Evolutionary conservation across 805 yeast species (phyloP).

Genomic region (Starmerella geochares): DNA sequence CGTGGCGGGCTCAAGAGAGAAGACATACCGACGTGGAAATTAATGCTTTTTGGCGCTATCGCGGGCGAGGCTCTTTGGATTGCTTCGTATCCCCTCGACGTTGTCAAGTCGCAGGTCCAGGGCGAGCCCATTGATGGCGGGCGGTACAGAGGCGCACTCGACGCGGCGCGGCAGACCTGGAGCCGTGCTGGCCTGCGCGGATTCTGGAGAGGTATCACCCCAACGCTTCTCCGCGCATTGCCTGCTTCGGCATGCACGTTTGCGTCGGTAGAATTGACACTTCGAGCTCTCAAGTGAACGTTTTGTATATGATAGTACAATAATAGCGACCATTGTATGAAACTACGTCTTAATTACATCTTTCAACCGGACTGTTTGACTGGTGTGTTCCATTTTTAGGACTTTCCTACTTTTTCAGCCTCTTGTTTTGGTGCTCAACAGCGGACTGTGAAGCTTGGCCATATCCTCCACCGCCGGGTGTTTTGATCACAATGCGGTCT

Average conservation of each 20-base stretch:
- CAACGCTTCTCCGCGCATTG: slow-evolving; percentile 49
- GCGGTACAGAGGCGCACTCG: slow-evolving; percentile 34
- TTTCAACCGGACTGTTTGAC: too few species aligned
- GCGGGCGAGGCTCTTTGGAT: slow-evolving; percentile 71
- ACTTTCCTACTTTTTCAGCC: neutral
- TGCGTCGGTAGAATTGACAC: slow-evolving; percentile 61
- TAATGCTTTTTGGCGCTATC: slow-evolving; percentile 48
- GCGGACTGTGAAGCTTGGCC: too few species aligned
- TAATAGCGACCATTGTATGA: too few species aligned
- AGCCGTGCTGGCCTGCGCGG: slow-evolving; percentile 39
- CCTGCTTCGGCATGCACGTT: slow-evolving; percentile 73
- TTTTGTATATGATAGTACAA: too few species aligned
- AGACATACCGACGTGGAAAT: slow-evolving; percentile 46
- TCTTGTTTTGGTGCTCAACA: neutral
- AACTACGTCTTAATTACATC: too few species aligned
- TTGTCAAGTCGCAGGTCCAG: slow-evolving; percentile 51
- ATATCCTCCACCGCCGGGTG: slow-evolving; percentile 86
- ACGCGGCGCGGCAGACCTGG: slow-evolving; percentile 40
- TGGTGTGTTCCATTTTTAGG: too few species aligned
- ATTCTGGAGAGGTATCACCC: slow-evolving; percentile 45
- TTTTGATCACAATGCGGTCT: slow-evolving; percentile 54
- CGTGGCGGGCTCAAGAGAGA: slow-evolving; percentile 31
- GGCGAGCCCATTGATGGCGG: slow-evolving; percentile 37
- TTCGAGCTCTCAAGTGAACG: slow-evolving; percentile 35
- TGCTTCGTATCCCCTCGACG: slow-evolving; percentile 56